Percentiles rank a stretch among this genome's conserved stretches.
Conservation (phyloP, 1,284 basidiomycete genomes). For the Ceratobasidium sp. region DNA sequence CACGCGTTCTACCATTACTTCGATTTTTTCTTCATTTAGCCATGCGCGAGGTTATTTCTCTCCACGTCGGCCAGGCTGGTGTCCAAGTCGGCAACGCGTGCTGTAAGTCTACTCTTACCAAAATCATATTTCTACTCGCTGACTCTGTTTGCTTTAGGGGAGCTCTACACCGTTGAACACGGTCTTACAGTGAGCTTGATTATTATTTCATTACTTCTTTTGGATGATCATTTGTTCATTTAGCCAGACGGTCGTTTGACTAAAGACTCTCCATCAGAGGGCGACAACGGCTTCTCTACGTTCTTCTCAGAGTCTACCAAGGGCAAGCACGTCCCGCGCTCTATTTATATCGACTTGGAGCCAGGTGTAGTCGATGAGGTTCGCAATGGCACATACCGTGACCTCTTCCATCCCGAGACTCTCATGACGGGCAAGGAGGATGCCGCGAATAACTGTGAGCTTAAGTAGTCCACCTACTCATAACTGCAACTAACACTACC, state of each 20-base stretch:
- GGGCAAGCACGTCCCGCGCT: conserved; percentile 97
- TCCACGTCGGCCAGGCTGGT: conserved; percentile 95
- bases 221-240: conserved; percentile 3
- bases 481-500: conserved; percentile 38
- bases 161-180: conserved; percentile 98
- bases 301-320: conserved; percentile 76
- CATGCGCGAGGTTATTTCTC: conserved; percentile 78
- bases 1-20: neutral
- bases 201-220: neutral
- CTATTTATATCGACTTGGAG: conserved; percentile 96
- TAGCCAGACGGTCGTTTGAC: conserved; percentile 92
- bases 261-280: conserved; percentile 75
- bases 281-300: conserved; percentile 94
- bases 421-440: conserved; percentile 99
- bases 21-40: conserved; percentile 20
- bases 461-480: conserved; percentile 41
- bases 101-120: conserved; percentile 47
- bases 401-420: conserved; percentile 98
- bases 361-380: conserved; percentile 97
- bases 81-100: conserved; percentile 97
- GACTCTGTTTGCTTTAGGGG: conserved; percentile 68
- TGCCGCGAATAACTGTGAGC: conserved; percentile 97
- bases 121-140: neutral
- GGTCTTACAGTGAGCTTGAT: conserved; percentile 83
- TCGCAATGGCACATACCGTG: conserved; percentile 92